Evolutionary conservation across 805 yeast genomes (phyloP).

Genomic region (Yamadazyma laniorum): DNA sequence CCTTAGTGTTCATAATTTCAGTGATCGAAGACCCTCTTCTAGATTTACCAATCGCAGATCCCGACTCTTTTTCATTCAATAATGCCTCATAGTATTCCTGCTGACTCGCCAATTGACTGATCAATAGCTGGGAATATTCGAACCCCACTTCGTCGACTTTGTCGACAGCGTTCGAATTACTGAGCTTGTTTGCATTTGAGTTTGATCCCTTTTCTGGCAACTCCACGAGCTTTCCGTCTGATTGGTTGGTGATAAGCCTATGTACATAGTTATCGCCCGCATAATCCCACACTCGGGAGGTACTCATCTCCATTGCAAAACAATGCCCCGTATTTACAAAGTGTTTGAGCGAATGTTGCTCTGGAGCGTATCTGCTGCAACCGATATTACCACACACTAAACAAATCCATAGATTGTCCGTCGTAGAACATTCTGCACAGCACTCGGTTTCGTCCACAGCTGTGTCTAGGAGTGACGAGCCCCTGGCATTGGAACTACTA

Average conservation of each 20-base stretch:
- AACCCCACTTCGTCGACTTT: constrained; percentile 60
- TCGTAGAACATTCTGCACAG: constrained; percentile 59
- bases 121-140: constrained; percentile 76
- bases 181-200: constrained; percentile 3
- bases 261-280: constrained; percentile 91
- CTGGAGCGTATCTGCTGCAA: constrained; percentile 78
- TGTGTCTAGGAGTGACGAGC: background rate
- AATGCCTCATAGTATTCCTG: constrained; percentile 72
- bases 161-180: constrained; percentile 17
- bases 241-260: constrained; percentile 75
- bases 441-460: constrained; percentile 17
- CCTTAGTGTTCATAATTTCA: constrained; percentile 7
- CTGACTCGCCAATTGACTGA: constrained; percentile 83
- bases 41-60: constrained; percentile 12
- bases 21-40: constrained; percentile 20
- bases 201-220: constrained; percentile 41
- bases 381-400: constrained; percentile 89
- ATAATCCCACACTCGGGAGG: constrained; percentile 93
- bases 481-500: background rate
- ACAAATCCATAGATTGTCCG: constrained; percentile 80
- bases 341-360: constrained; percentile 83
- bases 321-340: constrained; percentile 77
- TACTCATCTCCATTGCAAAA: constrained; percentile 81
- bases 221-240: constrained; percentile 89
- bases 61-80: constrained; percentile 20